phyloP scores from a whole-genome alignment of 768 basidiomycete genomes.

The Boletus sensibilis region DNA sequence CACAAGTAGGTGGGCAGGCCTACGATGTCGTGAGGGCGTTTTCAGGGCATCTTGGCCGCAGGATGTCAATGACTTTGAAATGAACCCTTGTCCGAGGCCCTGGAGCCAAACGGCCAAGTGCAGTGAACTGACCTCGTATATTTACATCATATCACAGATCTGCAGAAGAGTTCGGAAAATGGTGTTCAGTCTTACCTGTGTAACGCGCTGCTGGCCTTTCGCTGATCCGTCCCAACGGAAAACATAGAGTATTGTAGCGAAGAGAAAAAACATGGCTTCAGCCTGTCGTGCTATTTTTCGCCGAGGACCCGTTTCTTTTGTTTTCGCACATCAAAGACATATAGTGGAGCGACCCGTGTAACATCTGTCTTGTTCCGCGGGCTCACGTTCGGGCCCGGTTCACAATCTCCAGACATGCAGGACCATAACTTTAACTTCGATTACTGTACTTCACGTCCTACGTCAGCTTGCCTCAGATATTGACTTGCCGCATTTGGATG shows the following conservation, averaged over 20 bases:
- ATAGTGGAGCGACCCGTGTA: background rate
- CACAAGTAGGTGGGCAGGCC: background rate
- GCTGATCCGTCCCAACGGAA: background rate
- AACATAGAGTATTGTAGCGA: background rate
- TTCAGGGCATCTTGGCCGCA: background rate
- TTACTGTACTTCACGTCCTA: too few relatives aligned
- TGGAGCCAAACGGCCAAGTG: background rate
- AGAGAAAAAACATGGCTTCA: background rate
- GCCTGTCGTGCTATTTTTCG: background rate
- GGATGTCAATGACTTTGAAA: background rate
- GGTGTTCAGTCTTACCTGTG: too few relatives aligned
- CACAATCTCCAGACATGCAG: background rate
- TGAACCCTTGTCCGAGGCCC: slow-evolving; percentile 1
- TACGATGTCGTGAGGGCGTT: background rate
- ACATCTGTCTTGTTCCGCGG: background rate
- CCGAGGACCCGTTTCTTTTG: slow-evolving; percentile 2
- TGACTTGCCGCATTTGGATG: slow-evolving; percentile 19
- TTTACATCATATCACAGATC: too few relatives aligned
- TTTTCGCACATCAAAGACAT: background rate
- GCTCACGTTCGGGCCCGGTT: background rate
- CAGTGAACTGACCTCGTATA: background rate
- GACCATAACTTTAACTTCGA: background rate
- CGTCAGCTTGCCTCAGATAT: too few relatives aligned
- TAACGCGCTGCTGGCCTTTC: too few relatives aligned
- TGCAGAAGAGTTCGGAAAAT: background rate